phyloP scores from a whole-genome alignment of 495 filamentous ascomycete species.

The Xylaria bambusicola region DNA sequence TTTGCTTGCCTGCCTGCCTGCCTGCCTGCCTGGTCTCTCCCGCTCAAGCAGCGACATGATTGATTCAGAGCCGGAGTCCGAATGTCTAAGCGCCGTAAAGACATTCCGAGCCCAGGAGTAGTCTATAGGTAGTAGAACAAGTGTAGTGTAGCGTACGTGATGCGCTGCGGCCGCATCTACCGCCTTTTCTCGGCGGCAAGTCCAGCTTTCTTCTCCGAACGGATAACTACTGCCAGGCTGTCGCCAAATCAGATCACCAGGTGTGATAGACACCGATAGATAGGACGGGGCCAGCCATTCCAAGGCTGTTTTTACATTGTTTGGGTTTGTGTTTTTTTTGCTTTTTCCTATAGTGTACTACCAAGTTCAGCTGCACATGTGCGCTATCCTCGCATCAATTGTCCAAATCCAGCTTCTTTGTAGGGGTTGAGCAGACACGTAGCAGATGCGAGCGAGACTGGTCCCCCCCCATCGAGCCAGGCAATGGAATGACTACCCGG shows the following conservation, averaged over 20 bases:
- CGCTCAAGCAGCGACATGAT: background rate
- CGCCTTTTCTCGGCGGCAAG: background rate
- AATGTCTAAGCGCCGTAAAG: background rate
- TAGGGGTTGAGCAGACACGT: too few species aligned
- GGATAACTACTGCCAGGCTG: background rate
- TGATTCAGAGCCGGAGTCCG: conserved; percentile 8
- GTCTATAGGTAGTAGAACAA: too few species aligned
- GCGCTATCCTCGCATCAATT: background rate
- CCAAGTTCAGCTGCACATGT: background rate
- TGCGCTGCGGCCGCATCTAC: background rate
- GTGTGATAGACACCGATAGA: background rate
- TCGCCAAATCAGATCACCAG: too few species aligned
- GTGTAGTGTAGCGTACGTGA: too few species aligned
- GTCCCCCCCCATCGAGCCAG: too few species aligned
- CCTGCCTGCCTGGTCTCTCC: too few species aligned
- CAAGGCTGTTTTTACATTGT: background rate
- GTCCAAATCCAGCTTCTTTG: conserved; percentile 1
- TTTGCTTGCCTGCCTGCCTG: too few species aligned
- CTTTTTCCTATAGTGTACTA: background rate
- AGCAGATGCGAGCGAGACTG: too few species aligned
- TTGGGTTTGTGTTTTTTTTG: background rate
- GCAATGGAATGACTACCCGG: background rate
- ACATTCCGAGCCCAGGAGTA: background rate
- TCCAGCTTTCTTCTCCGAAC: background rate
- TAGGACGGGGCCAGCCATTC: conserved; percentile 2